Percentiles rank a stretch among this genome's conserved stretches.
Conservation (phyloP, 768 basidiomycete genomes). For the Fistulinella prunicolor region DNA sequence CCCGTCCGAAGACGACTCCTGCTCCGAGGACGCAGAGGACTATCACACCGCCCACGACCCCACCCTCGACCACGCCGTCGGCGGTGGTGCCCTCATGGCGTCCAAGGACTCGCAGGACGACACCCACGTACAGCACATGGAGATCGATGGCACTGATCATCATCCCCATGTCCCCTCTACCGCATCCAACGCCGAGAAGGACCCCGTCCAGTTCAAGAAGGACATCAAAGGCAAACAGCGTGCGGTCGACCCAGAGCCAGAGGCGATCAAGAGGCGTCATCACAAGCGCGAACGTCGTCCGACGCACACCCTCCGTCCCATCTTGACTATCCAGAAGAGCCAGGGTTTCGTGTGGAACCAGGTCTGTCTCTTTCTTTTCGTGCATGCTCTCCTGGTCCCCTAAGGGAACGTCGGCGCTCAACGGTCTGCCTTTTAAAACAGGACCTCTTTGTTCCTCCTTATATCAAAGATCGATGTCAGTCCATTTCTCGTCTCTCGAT, state of each 20-base stretch:
- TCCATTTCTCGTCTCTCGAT: conserved; percentile 21
- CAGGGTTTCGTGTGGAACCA: conserved; percentile 94
- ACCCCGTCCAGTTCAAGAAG: conserved; percentile 43
- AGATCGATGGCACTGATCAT: conserved; percentile 44
- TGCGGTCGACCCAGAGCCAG: conserved; percentile 64
- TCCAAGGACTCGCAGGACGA: conserved; percentile 36
- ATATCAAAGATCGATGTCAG: conserved; percentile 89
- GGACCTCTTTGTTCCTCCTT: conserved; percentile 86
- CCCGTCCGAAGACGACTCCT: conserved; percentile 52
- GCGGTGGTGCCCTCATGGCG: conserved; percentile 15
- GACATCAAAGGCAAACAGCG: conserved; percentile 81
- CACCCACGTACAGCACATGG: conserved; percentile 52
- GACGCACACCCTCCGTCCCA: conserved; percentile 68
- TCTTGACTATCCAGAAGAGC: conserved; percentile 81
- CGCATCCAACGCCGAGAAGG: conserved; percentile 32
- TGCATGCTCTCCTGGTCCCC: neutral
- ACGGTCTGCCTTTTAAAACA: conserved; percentile 25
- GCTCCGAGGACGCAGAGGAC: conserved; percentile 74
- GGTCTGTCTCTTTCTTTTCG: conserved; percentile 44
- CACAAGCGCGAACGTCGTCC: conserved; percentile 54
- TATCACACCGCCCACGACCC: conserved; percentile 37
- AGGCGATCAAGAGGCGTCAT: conserved; percentile 46
- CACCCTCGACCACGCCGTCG: conserved; percentile 28
- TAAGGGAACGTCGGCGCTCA: conserved; percentile 2
- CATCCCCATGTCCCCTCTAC: conserved; percentile 8